These are phyloP conservation scores for Paraconiothyrium brasiliense DNA, from an alignment of 2,329 filamentous ascomycete species.

Conservation along the genomic window DNA sequence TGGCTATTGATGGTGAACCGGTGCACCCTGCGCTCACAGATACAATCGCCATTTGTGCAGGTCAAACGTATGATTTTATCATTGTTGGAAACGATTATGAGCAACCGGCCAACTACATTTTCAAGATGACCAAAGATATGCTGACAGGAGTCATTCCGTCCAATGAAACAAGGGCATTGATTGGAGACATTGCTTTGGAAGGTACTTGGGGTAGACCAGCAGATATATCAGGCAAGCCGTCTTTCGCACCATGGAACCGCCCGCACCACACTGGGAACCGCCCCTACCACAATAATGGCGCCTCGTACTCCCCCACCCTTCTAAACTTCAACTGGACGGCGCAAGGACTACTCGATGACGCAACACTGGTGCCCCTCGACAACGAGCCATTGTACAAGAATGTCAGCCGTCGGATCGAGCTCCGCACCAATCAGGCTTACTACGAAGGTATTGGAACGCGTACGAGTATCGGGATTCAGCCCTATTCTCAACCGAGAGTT, in stretches of 20 bases:
- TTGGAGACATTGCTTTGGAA: constrained; percentile 27
- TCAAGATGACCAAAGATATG: constrained; percentile 59
- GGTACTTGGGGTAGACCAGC: constrained; percentile 46
- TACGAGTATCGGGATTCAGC: constrained; percentile 66
- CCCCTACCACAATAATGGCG: neutral
- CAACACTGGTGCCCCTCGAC: constrained; percentile 74
- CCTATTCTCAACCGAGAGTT: constrained; percentile 76
- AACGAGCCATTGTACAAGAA: constrained; percentile 66
- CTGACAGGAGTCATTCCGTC: constrained; percentile 55
- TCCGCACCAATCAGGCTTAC: constrained; percentile 67
- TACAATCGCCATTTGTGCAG: constrained; percentile 50
- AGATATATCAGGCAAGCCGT: neutral
- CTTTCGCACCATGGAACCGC: neutral
- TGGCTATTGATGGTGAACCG: constrained; percentile 35
- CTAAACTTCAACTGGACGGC: constrained; percentile 7
- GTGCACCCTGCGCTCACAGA: constrained; percentile 47
- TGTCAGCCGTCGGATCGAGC: constrained; percentile 68
- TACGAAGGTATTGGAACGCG: constrained; percentile 66
- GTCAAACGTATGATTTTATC: constrained; percentile 43
- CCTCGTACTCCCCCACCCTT: neutral
- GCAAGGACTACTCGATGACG: constrained; percentile 71
- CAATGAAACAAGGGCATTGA: constrained; percentile 23
- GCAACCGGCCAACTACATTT: constrained; percentile 67
- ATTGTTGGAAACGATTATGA: constrained; percentile 28
- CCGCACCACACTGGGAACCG: neutral